These are phyloP conservation scores for Biscogniauxia marginata DNA, from an alignment of 2,329 filamentous ascomycete species.

Conservation along the genomic window DNA sequence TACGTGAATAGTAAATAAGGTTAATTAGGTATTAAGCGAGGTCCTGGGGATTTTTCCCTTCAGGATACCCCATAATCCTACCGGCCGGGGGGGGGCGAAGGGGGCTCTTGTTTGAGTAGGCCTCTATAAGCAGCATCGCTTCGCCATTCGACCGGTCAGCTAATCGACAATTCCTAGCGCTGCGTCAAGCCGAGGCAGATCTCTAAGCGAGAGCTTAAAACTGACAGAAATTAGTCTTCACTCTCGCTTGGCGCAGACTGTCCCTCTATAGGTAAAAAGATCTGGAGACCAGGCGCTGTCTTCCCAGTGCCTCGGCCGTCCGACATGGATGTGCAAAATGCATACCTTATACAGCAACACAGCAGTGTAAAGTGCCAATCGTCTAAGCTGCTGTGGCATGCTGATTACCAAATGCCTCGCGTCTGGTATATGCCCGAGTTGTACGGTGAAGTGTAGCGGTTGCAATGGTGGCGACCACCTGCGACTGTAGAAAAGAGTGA, in stretches of 20 bases:
- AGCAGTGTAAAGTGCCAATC: no score
- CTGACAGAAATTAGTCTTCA: background rate
- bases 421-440: no score
- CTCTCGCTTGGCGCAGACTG: background rate
- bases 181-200: background rate
- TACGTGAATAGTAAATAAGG: background rate
- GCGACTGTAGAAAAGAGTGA: background rate
- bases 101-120: background rate
- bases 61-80: background rate
- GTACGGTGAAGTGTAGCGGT: background rate
- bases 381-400: no score
- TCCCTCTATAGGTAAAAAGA: no score
- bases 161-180: background rate
- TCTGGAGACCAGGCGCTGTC: no score
- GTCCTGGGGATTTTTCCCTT: background rate
- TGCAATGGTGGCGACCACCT: background rate
- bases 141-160: background rate
- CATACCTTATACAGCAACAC: no score
- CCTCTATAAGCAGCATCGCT: background rate
- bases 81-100: no score
- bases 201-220: background rate
- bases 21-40: background rate
- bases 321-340: no score
- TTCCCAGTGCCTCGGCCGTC: no score
- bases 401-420: no score